Percentiles rank a stretch among this genome's conserved stretches.
phyloP scores from a whole-genome alignment of 2,329 filamentous ascomycete genomes.

The Fusarium proliferatum region DNA sequence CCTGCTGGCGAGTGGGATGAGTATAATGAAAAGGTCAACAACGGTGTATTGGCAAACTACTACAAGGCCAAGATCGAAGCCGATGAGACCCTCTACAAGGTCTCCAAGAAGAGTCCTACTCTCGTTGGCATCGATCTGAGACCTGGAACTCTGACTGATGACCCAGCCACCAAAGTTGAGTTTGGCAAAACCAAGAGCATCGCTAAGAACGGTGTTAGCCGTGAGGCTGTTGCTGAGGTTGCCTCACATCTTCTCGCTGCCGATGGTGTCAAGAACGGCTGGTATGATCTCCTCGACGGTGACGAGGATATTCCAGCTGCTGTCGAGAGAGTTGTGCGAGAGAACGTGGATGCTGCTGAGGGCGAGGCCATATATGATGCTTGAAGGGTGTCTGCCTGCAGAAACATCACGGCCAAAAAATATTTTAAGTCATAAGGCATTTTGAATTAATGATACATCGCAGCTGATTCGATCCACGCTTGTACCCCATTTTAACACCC shows the following conservation, averaged over 20 bases:
- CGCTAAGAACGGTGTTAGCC: constrained; percentile 55
- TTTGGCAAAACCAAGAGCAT: constrained; percentile 58
- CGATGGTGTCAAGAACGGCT: constrained; percentile 59
- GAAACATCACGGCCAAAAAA: not conserved
- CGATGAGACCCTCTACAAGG: constrained; percentile 66
- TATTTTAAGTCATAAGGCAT: not conserved
- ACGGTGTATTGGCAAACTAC: constrained; percentile 60
- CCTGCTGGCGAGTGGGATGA: constrained; percentile 61
- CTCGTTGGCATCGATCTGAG: constrained; percentile 65
- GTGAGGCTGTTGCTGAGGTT: constrained; percentile 70
- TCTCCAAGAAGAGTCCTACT: constrained; percentile 53
- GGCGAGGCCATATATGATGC: constrained; percentile 58
- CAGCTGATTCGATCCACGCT: not conserved
- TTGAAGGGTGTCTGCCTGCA: not conserved
- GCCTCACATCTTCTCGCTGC: constrained; percentile 66
- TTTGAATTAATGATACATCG: not conserved
- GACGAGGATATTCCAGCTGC: constrained; percentile 60
- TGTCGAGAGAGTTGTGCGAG: constrained; percentile 60
- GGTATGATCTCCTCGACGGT: constrained; percentile 67
- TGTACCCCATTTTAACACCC: not conserved
- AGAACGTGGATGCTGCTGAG: constrained; percentile 63
- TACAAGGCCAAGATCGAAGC: constrained; percentile 70
- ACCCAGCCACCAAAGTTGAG: constrained; percentile 59
- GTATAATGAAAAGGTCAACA: constrained; percentile 54
- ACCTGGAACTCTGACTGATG: constrained; percentile 62